These are phyloP conservation scores for Huntiella decipiens DNA, from an alignment of 2,329 filamentous ascomycete genomes.

Conservation along the genomic window DNA sequence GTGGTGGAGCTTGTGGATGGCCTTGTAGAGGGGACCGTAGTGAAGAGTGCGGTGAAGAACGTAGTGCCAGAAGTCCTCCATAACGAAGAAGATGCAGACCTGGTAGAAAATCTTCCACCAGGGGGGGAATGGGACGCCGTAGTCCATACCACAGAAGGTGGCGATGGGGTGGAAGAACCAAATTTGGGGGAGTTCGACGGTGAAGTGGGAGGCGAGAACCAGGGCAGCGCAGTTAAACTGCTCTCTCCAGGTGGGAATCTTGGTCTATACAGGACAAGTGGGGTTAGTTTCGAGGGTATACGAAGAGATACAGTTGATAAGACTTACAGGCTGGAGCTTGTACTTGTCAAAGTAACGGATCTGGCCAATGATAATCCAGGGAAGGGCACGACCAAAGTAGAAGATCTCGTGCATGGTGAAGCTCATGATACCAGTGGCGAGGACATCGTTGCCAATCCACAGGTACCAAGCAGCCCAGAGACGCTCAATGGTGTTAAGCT, in stretches of 20 bases:
- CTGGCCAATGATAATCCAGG: conserved; percentile 81
- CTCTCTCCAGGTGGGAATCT: conserved; percentile 80
- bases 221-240: conserved; percentile 89
- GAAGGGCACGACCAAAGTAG: conserved; percentile 82
- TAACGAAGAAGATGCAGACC: conserved; percentile 80
- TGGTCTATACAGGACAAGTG: conserved; percentile 27
- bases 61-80: conserved; percentile 98
- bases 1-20: conserved; percentile 97
- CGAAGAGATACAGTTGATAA: neutral
- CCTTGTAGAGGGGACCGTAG: conserved; percentile 87
- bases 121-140: conserved; percentile 74
- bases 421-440: conserved; percentile 94
- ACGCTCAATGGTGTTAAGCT: conserved; percentile 71
- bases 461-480: conserved; percentile 94
- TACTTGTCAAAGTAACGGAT: conserved; percentile 80
- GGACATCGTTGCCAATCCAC: conserved; percentile 92
- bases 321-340: conserved; percentile 73
- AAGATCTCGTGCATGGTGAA: conserved; percentile 87
- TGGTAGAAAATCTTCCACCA: conserved; percentile 76
- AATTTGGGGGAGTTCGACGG: conserved; percentile 93
- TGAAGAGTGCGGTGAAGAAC: conserved; percentile 87
- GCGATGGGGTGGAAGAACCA: conserved; percentile 98
- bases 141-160: conserved; percentile 76
- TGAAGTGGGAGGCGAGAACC: conserved; percentile 89
- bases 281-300: neutral